Base-by-base conservation (phyloP, 2,329 filamentous ascomycete species). In the Dactylellina leptospora region DNA sequence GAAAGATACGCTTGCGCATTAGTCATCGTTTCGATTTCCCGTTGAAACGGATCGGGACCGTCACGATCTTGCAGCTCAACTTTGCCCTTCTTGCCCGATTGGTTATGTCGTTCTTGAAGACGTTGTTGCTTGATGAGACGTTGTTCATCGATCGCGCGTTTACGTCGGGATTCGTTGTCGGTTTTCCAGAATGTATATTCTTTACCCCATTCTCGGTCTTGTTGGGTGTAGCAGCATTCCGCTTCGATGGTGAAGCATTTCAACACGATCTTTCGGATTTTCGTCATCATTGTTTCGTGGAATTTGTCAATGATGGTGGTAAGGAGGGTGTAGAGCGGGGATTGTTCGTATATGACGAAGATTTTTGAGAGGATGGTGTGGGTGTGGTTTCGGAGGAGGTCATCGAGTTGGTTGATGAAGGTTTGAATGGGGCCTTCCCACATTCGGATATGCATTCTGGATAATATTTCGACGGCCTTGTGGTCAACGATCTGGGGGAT, bases 281-380 rank as follows among this genome's bases (percentile, higher is more conserved):
- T 56, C 16, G 25, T 38, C 48, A 68, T 54, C 16, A 62, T 54
- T 2, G 70, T 48, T 1, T 53, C 40, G 64, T 76, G 72, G 27
- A 74, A 74, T 5, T 73, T 76, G 22, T 75, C 62, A n/a, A 82
- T 70, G 23, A 82, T 79, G n/a, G 54, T 68, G 30, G 79, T 77
- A 74, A 82, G 78, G n/a, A 78, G 75, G 0, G 71, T 58, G 54
- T 73, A 75, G 3, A 77, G 59, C 3, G 75, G 75, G 0, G 66
- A 70, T 20, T 74, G 74, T n/a, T 74, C 60, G 16, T 76, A 77
- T 16, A 60, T 60, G 3, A 63, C 44, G 33, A 77, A 77, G 22
- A 66, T 54, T 1, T 30, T 61, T 5, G 28, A 16, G 28, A 77
- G 74, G 22, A 70, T 66, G 1, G 48, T 59, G 18, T 66, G 59